Base-by-base conservation (phyloP, 2,329 filamentous ascomycete species). In the Didymella keratinophila region DNA sequence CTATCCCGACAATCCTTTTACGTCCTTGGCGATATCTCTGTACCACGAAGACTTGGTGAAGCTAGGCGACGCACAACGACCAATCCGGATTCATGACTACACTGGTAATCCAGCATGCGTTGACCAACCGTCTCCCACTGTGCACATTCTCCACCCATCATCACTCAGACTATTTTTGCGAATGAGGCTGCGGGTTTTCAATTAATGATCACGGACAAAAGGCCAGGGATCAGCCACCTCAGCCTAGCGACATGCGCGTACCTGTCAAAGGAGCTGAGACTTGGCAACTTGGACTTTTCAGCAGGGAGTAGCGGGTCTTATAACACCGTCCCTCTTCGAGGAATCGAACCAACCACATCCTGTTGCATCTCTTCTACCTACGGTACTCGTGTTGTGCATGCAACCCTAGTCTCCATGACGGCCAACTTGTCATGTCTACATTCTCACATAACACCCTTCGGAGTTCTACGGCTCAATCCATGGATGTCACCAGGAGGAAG, bases 1-100 rank as follows among this genome's bases (percentile, higher is more conserved):
- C 62, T 62, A 44, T 64, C 66, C 67, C 67, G 65, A 71, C 67
- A 65, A 59, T 50, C 58, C 46, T 58, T 62, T 65, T 56, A 66
- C 49, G 54, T 52, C 32, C 73, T 75, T 76, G 72, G 72, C 73
- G 71, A 73, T 76, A 74, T 70, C 64, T 56, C 60, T 72, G 73
- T 76, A 66, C 64, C 37, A 74, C 72, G 60, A 65, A 64, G 64
- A 63, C 60, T 64, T 62, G 45, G 25, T 54, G 56, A 64, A 53
- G 58, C 59, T 66, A 61, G 67, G 61, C 58, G 64, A 58, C 60
- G 60, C 65, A 60, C 59, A 60, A 70, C 53, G 64, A 66, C 69
- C 53, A 56, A 72, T 72, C 49, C 52, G 67, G 70, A 42, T 48
- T 46, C 43, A 61, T 67, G 61, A 49, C 55, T 69, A 50, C 62